These are phyloP conservation scores for Lentinula novae-zelandiae DNA, from an alignment of 1,284 basidiomycete genomes.

Conservation along the genomic window DNA sequence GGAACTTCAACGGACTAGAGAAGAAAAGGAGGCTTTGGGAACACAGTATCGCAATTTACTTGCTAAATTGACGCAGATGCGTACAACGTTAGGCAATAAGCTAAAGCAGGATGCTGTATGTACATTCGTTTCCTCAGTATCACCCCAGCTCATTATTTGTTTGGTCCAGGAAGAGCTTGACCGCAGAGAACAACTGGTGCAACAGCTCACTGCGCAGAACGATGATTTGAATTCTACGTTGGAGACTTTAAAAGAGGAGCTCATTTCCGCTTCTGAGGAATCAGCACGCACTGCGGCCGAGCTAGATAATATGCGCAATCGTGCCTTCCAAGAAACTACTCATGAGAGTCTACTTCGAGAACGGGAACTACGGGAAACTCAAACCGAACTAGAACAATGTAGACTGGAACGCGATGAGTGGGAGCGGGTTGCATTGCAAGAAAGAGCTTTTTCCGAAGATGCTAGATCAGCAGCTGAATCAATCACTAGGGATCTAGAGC, in stretches of 20 bases:
- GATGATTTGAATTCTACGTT: conserved; percentile 69
- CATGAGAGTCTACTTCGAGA: conserved; percentile 77
- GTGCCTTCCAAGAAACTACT: conserved; percentile 55
- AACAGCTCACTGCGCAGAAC: conserved; percentile 71
- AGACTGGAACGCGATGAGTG: conserved; percentile 86
- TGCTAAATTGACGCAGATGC: conserved; percentile 89
- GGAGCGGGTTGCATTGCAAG: conserved; percentile 76
- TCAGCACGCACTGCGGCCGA: conserved; percentile 66
- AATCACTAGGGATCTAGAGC: conserved; percentile 64
- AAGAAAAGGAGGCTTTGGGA: conserved; percentile 84
- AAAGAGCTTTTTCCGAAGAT: conserved; percentile 71
- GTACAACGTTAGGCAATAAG: conserved; percentile 91
- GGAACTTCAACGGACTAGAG: conserved; percentile 56
- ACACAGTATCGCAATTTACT: conserved; percentile 86
- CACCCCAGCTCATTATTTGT: conserved; percentile 15
- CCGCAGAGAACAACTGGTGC: conserved; percentile 78
- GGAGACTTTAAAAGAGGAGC: conserved; percentile 74
- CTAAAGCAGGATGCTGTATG: conserved; percentile 94
- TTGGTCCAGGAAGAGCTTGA: conserved; percentile 88
- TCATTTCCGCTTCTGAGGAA: conserved; percentile 73
- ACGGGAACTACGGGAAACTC: conserved; percentile 73
- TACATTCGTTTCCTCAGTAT: conserved; percentile 20
- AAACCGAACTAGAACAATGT: conserved; percentile 81
- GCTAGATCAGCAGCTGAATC: conserved; percentile 51
- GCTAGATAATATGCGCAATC: conserved; percentile 62